These are phyloP conservation scores for Ophiostoma australiae DNA, from an alignment of 2,329 filamentous ascomycete species.

Conservation along the genomic window DNA sequence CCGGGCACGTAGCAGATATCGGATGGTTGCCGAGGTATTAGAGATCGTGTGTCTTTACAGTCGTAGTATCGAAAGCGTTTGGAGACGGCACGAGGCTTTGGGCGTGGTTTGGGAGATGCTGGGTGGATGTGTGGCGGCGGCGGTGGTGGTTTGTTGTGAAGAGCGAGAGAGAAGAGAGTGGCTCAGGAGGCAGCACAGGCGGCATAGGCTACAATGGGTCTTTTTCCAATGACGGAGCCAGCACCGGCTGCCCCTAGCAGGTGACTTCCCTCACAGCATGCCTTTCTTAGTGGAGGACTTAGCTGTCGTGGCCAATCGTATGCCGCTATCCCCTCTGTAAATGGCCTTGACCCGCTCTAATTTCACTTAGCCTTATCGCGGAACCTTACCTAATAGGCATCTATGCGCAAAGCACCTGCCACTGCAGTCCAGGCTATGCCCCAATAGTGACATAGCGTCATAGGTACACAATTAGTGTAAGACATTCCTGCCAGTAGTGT, in stretches of 20 bases:
- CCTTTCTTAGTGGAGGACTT: not conserved
- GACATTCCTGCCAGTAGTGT: not conserved
- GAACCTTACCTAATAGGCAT: conserved; percentile 7
- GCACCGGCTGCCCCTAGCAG: conserved; percentile 12
- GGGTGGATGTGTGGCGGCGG: conserved; percentile 5
- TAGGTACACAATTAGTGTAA: not conserved
- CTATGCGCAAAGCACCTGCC: not conserved
- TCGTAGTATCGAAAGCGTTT: not conserved
- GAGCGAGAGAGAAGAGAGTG: not conserved
- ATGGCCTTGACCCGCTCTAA: not conserved
- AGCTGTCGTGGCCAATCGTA: conserved; percentile 15
- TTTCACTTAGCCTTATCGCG: conserved; percentile 19
- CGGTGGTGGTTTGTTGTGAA: conserved; percentile 4
- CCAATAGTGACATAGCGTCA: conserved; percentile 6
- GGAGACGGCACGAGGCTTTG: not conserved
- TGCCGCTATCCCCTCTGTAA: not conserved
- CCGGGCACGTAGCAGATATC: not conserved
- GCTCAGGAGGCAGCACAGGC: not conserved
- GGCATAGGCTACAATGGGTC: not conserved
- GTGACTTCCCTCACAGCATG: conserved; percentile 17
- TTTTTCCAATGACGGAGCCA: not conserved
- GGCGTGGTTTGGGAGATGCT: not conserved
- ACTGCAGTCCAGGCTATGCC: not conserved
- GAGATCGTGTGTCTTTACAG: not conserved
- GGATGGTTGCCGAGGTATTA: not conserved